Evolutionary conservation across 257 asterid genomes (phyloP).

Genomic region (Solanum appendiculatum): DNA sequence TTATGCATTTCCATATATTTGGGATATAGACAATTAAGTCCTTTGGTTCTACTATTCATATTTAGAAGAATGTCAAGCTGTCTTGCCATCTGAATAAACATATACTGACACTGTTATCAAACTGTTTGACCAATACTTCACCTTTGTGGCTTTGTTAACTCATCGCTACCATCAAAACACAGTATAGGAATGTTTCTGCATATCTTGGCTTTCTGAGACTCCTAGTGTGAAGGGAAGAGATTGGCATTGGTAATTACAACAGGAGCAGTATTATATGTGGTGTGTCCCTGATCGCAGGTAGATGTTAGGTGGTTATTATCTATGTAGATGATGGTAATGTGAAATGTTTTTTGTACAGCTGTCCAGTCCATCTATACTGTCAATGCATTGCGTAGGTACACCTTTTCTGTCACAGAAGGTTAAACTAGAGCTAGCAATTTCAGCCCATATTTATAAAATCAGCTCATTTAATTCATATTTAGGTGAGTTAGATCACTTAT

Average conservation of each 20-base stretch:
- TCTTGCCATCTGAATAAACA: neutral
- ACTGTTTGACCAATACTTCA: neutral
- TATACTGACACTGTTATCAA: neutral
- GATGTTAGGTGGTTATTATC: neutral
- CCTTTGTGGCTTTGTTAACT: neutral
- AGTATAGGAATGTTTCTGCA: neutral
- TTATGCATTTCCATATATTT: neutral
- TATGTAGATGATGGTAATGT: neutral
- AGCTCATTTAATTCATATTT: neutral
- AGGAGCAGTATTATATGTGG: neutral
- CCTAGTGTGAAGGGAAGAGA: neutral
- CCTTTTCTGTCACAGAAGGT: neutral
- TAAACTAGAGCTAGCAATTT: neutral
- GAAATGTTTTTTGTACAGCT: neutral
- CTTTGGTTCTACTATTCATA: neutral
- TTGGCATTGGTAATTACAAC: neutral
- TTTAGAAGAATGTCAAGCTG: neutral
- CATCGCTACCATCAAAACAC: neutral
- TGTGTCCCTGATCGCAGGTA: neutral
- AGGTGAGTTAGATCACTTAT: neutral
- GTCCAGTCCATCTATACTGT: neutral
- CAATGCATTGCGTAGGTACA: neutral
- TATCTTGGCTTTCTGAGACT: neutral
- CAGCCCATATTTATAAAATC: neutral
- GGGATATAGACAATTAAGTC: neutral